A percentile compares a stretch with the other conserved stretches of the same genome.
Evolutionary conservation across 1,284 basidiomycete genomes (phyloP).

Genomic region (Thelephora terrestris): DNA sequence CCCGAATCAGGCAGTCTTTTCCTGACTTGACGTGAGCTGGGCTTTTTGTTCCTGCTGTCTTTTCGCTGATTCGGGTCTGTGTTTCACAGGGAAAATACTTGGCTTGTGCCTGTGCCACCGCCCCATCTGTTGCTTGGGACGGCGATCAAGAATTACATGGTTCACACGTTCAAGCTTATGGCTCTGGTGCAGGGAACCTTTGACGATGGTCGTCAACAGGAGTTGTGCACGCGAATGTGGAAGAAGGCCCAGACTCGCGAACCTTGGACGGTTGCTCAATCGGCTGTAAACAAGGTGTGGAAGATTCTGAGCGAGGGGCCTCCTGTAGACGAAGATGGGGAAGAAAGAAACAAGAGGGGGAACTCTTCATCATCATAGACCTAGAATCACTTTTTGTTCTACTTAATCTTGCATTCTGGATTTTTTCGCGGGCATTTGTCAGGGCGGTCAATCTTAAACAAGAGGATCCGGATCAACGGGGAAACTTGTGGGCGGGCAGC

Average conservation of each 20-base stretch:
- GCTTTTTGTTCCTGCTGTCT: constrained; percentile 1
- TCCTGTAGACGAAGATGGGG: constrained; percentile 12
- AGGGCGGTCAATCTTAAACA: too few species aligned
- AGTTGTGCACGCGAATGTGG: constrained; percentile 18
- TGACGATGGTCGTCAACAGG: constrained; percentile 16
- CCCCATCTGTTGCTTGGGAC: constrained; percentile 14
- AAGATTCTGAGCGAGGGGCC: constrained; percentile 16
- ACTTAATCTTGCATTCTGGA: too few species aligned
- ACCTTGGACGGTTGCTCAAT: constrained; percentile 21
- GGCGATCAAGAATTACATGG: constrained; percentile 18
- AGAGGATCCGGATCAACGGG: too few species aligned
- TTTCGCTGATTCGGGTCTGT: not conserved
- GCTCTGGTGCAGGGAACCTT: constrained; percentile 17
- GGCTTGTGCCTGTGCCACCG: constrained; percentile 18
- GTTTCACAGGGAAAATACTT: constrained; percentile 11
- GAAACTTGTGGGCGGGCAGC: too few species aligned
- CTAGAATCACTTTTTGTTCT: not conserved
- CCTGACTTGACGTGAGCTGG: constrained; percentile 17
- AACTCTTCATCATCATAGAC: not conserved
- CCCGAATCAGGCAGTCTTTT: constrained; percentile 12
- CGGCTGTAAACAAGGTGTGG: constrained; percentile 20
- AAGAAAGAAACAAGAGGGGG: not conserved
- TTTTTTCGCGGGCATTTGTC: too few species aligned
- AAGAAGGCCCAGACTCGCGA: constrained; percentile 22
- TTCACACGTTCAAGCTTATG: constrained; percentile 20